phyloP scores from a whole-genome alignment of 1,284 basidiomycete genomes.

The Neolentinus lepideus region DNA sequence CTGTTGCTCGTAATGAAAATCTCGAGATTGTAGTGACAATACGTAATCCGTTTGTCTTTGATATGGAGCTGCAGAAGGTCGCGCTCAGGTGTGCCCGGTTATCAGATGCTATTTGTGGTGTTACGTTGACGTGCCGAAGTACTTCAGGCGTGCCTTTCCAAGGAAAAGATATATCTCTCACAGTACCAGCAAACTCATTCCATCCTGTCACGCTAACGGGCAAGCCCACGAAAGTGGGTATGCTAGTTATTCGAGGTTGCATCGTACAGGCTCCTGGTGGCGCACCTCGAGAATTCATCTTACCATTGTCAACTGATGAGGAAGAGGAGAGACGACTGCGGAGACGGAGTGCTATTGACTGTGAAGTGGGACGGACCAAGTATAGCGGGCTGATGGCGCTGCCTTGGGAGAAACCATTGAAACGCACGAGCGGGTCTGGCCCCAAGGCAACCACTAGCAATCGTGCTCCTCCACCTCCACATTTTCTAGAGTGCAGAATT shows the following conservation, averaged over 20 bases:
- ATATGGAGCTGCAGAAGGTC: conserved; percentile 79
- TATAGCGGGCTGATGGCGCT: conserved; percentile 63
- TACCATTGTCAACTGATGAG: conserved; percentile 69
- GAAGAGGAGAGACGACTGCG: conserved; percentile 61
- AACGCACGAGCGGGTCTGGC: conserved; percentile 26
- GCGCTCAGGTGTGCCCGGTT: conserved; percentile 59
- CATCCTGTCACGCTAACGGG: conserved; percentile 73
- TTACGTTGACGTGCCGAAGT: conserved; percentile 30
- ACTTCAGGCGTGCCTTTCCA: conserved; percentile 78
- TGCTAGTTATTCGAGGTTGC: conserved; percentile 72
- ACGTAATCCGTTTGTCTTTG: conserved; percentile 89
- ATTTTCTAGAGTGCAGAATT: conserved; percentile 70
- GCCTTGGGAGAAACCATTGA: conserved; percentile 42
- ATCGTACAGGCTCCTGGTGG: conserved; percentile 73
- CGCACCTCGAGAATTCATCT: conserved; percentile 60
- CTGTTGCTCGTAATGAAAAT: conserved; percentile 75
- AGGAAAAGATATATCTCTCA: conserved; percentile 47
- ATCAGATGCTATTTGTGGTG: not conserved
- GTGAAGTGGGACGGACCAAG: conserved; percentile 64
- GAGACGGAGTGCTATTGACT: conserved; percentile 49
- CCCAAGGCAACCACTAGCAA: conserved; percentile 22
- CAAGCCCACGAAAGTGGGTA: conserved; percentile 59
- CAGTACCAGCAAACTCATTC: conserved; percentile 68
- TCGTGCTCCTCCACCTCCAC: conserved; percentile 17
- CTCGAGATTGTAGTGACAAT: conserved; percentile 80